These are phyloP conservation scores for Asterochloris erici DNA, from an alignment of 139 green algal genomes.

Conservation along the genomic window DNA sequence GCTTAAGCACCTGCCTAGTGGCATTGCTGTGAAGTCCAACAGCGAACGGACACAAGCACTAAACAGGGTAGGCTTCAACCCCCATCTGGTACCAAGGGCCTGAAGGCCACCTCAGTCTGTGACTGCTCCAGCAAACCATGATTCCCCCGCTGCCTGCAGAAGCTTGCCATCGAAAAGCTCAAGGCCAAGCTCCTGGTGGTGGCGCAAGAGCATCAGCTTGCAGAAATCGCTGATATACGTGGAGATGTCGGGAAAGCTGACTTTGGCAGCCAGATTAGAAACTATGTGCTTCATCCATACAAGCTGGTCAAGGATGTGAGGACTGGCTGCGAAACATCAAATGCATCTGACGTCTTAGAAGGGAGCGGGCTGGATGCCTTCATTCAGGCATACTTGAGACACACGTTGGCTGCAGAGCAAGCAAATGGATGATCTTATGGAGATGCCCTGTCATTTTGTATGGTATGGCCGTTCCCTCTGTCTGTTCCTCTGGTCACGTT, in stretches of 20 bases:
- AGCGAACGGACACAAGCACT: slow-evolving; percentile 70
- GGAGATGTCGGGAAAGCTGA: slow-evolving; percentile 91
- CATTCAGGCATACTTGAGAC: slow-evolving; percentile 22
- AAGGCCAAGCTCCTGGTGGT: slow-evolving; percentile 85
- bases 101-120: no score
- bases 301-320: slow-evolving; percentile 94
- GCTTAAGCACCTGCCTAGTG: slow-evolving; percentile 85
- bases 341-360: slow-evolving; percentile 73
- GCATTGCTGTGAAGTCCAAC: slow-evolving; percentile 82
- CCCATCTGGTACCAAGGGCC: not conserved
- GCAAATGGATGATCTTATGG: not conserved
- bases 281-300: slow-evolving; percentile 98
- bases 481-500: no score
- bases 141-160: slow-evolving; percentile 4
- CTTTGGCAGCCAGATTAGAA: slow-evolving; percentile 96
- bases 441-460: no score
- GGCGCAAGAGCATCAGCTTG: slow-evolving; percentile 74
- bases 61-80: slow-evolving; percentile 44
- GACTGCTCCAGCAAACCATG: no score
- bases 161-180: slow-evolving; percentile 60
- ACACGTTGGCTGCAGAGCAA: not conserved
- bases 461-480: no score
- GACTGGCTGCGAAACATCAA: slow-evolving; percentile 59
- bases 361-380: slow-evolving; percentile 50
- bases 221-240: slow-evolving; percentile 78